A percentile compares a stretch with the other conserved stretches of the same genome.
Evolutionary conservation across 1,284 basidiomycete species (phyloP).

Genomic region (Porogramme epimiltina): DNA sequence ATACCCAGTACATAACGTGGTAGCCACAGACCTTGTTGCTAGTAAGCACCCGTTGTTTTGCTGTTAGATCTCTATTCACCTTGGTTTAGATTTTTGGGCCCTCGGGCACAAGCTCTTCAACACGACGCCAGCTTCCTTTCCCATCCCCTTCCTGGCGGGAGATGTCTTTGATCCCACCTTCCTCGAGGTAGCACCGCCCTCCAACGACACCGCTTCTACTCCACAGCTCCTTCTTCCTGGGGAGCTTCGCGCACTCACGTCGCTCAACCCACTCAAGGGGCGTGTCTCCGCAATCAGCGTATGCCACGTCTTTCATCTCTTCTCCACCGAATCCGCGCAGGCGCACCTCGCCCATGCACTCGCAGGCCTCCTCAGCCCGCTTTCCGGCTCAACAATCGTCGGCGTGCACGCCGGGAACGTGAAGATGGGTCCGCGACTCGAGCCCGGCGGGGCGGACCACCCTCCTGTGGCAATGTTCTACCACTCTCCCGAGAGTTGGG

Average conservation of each 20-base stretch:
- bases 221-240: slow-evolving; percentile 28
- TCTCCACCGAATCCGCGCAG: slow-evolving; percentile 42
- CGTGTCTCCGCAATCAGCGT: slow-evolving; percentile 45
- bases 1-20: slow-evolving; percentile 24
- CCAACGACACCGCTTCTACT: slow-evolving; percentile 7
- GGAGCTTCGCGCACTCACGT: slow-evolving; percentile 33
- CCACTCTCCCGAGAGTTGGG: slow-evolving; percentile 33
- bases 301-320: slow-evolving; percentile 50
- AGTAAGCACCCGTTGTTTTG: not conserved
- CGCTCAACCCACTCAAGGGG: slow-evolving; percentile 42
- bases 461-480: not conserved
- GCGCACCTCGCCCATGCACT: slow-evolving; percentile 38
- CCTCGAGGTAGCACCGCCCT: slow-evolving; percentile 26
- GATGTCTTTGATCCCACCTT: slow-evolving; percentile 40
- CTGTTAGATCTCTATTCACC: not conserved
- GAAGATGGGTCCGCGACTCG: not conserved
- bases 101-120: slow-evolving; percentile 33
- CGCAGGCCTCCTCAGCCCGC: slow-evolving; percentile 38
- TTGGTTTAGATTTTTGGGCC: slow-evolving; percentile 28
- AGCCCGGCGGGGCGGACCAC: not conserved
- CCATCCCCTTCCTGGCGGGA: slow-evolving; percentile 43
- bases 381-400: slow-evolving; percentile 27
- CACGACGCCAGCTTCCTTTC: slow-evolving; percentile 37
- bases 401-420: not conserved
- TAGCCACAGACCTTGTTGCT: slow-evolving; percentile 27